phyloP scores from a whole-genome alignment of 495 filamentous ascomycete genomes.

The Daldinia vernicosa region DNA sequence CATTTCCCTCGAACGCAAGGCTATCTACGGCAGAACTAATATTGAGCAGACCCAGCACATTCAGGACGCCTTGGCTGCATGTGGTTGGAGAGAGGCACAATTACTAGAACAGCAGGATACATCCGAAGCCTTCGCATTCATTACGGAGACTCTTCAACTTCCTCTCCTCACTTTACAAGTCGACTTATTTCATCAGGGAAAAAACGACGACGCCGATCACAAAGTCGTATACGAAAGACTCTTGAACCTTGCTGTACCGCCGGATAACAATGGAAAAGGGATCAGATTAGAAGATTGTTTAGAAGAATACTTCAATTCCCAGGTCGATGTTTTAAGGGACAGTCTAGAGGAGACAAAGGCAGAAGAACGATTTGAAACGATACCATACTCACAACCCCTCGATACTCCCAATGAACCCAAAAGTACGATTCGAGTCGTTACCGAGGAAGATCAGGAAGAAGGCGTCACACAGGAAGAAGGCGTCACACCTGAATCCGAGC shows the following conservation, averaged over 20 bases:
- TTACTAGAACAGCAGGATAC: slow-evolving; percentile 85
- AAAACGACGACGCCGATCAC: slow-evolving; percentile 85
- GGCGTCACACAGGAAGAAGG: slow-evolving; percentile 20
- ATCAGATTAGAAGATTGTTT: slow-evolving; percentile 89
- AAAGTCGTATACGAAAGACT: slow-evolving; percentile 91
- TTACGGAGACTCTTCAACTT: slow-evolving; percentile 86
- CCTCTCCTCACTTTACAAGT: slow-evolving; percentile 92
- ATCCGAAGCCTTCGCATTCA: slow-evolving; percentile 94
- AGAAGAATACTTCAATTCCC: slow-evolving; percentile 93
- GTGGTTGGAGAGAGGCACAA: slow-evolving; percentile 89
- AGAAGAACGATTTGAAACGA: slow-evolving; percentile 20
- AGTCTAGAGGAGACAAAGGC: slow-evolving; percentile 64
- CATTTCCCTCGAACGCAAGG: neutral
- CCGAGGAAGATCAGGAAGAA: slow-evolving; percentile 45
- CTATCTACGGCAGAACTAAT: slow-evolving; percentile 45
- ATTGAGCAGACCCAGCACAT: slow-evolving; percentile 75
- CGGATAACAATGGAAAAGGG: slow-evolving; percentile 65
- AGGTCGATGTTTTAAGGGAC: slow-evolving; percentile 87
- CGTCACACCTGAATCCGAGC: slow-evolving; percentile 7
- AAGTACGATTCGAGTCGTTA: slow-evolving; percentile 50
- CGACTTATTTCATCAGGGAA: slow-evolving; percentile 92
- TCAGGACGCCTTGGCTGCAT: slow-evolving; percentile 82
- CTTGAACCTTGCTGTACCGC: slow-evolving; percentile 87
- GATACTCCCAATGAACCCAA: slow-evolving; percentile 30
- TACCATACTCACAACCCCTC: slow-evolving; percentile 9